A percentile compares a stretch with the other conserved stretches of the same genome.
These are phyloP conservation scores for Lachnellula cervina DNA, from an alignment of 2,329 filamentous ascomycete species.

Conservation along the genomic window DNA sequence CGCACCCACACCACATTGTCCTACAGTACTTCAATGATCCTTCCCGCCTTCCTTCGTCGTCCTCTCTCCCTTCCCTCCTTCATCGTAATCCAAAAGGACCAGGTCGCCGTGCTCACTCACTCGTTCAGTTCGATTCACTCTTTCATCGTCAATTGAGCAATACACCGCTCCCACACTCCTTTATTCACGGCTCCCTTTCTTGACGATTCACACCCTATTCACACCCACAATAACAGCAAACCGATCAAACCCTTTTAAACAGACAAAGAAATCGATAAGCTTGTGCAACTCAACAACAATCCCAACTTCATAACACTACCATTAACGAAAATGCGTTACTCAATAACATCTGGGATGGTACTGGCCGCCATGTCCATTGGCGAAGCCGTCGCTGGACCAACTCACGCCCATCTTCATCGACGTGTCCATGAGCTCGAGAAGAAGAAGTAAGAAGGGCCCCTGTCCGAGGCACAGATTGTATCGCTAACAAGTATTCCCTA, in stretches of 20 bases:
- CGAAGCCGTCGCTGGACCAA: constrained; percentile 29
- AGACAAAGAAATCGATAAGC: neutral
- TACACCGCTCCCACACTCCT: constrained; percentile 29
- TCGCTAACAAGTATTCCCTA: constrained; percentile 3
- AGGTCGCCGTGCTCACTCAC: constrained; percentile 23
- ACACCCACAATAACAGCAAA: neutral
- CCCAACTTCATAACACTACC: constrained; percentile 1
- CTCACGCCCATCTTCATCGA: constrained; percentile 27
- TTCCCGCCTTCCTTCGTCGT: constrained; percentile 5
- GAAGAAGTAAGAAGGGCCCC: constrained; percentile 26
- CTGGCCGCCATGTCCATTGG: constrained; percentile 27
- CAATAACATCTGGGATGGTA: constrained; percentile 24
- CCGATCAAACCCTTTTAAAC: neutral
- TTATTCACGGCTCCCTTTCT: constrained; percentile 21
- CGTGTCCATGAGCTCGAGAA: constrained; percentile 23
- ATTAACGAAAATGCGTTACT: constrained; percentile 28
- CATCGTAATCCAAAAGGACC: constrained; percentile 18
- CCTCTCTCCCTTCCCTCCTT: constrained; percentile 9
- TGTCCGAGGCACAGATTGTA: neutral
- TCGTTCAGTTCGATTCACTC: constrained; percentile 25
- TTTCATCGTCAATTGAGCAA: constrained; percentile 25
- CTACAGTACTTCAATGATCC: constrained; percentile 7
- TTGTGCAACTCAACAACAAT: neutral
- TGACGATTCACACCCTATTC: constrained; percentile 10
- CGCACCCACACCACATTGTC: constrained; percentile 2